phyloP scores from a whole-genome alignment of 1,139 yeast genomes.

The Torulaspora pretoriensis region DNA sequence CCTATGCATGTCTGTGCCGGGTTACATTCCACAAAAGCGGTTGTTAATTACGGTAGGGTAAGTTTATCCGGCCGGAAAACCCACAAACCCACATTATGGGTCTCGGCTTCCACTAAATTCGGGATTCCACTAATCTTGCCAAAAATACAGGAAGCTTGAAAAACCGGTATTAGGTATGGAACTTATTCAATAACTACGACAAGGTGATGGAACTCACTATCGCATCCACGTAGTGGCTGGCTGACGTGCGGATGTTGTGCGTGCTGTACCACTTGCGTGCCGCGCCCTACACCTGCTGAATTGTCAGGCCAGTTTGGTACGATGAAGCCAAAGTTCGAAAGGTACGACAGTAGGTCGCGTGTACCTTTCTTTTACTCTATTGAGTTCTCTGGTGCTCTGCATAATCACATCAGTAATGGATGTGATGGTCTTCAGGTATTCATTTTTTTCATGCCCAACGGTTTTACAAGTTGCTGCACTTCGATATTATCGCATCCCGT shows the following conservation, averaged over 20 bases:
- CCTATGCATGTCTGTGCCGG: too few species aligned
- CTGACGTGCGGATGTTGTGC: conserved; percentile 1
- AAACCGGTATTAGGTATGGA: not conserved
- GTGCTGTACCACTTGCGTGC: not conserved
- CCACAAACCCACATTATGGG: not conserved
- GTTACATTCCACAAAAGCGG: too few species aligned
- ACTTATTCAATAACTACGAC: conserved; percentile 1
- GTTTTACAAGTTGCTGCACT: conserved; percentile 2
- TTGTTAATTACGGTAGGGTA: too few species aligned
- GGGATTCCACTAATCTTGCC: too few species aligned
- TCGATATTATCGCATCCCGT: conserved; percentile 7
- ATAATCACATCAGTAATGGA: conserved; percentile 1
- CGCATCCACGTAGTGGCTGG: conserved; percentile 5
- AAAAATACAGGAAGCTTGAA: conserved; percentile 1
- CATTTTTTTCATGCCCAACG: conserved; percentile 5
- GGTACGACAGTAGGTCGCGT: conserved; percentile 1
- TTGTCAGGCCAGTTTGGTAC: conserved; percentile 5
- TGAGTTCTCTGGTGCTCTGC: conserved; percentile 3
- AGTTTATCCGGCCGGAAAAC: not conserved
- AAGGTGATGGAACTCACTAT: conserved; percentile 5
- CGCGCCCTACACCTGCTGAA: conserved; percentile 1
- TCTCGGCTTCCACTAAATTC: not conserved
- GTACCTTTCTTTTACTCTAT: conserved; percentile 8
- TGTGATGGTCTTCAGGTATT: conserved; percentile 1
- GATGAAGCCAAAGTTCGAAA: conserved; percentile 1